These are phyloP conservation scores for Taphrina communis DNA, from an alignment of 1,139 yeast genomes.

Conservation along the genomic window DNA sequence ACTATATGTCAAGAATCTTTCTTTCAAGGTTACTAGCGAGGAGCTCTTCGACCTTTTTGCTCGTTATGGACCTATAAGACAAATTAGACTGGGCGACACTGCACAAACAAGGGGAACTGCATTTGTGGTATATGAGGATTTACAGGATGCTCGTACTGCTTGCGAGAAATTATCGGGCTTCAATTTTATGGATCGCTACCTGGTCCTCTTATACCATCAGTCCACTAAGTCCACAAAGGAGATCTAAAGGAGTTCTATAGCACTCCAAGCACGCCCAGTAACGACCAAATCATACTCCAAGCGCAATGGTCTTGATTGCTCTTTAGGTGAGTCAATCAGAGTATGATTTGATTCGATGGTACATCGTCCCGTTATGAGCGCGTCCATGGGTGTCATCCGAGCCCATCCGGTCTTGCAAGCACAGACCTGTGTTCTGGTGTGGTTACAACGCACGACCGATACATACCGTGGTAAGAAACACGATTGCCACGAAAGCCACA, in stretches of 20 bases:
- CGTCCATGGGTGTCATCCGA: too few species aligned
- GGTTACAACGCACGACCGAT: not conserved
- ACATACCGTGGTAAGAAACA: not conserved
- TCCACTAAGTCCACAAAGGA: conserved; percentile 44
- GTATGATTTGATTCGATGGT: too few species aligned
- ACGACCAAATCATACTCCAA: too few species aligned
- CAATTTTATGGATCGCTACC: conserved; percentile 65
- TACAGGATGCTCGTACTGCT: conserved; percentile 60
- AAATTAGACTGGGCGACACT: conserved; percentile 54
- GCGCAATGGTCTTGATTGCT: too few species aligned
- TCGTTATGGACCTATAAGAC: conserved; percentile 61
- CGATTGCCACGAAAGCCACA: conserved; percentile 11
- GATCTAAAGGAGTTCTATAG: not conserved
- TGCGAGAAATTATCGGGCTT: conserved; percentile 64
- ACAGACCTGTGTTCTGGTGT: not conserved
- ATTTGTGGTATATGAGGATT: conserved; percentile 61
- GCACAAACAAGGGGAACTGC: conserved; percentile 62
- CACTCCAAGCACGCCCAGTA: too few species aligned
- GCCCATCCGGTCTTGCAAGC: not conserved
- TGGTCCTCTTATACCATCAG: conserved; percentile 56
- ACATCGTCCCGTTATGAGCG: too few species aligned
- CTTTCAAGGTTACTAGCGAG: conserved; percentile 59
- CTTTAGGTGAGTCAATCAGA: too few species aligned
- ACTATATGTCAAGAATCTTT: conserved; percentile 64
- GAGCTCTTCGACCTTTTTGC: conserved; percentile 64